phyloP scores from a whole-genome alignment of 2,329 filamentous ascomycete genomes.

The Scortechinia acanthostroma region DNA sequence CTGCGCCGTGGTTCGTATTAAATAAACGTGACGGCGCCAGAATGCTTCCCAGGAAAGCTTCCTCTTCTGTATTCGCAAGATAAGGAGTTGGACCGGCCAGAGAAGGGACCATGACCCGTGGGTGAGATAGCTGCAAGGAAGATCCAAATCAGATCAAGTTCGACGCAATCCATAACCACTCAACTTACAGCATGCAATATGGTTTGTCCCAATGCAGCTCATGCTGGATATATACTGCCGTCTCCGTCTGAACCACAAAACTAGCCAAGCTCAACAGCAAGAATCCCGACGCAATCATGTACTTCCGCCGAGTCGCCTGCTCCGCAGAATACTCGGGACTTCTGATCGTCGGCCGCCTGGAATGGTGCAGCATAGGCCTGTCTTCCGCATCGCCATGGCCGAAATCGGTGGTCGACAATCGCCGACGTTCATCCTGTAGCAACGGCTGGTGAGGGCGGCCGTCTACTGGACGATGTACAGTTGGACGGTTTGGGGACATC shows the following conservation, averaged over 20 bases:
- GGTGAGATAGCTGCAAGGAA: slow-evolving; percentile 54
- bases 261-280: slow-evolving; percentile 74
- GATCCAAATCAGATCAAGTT: no score
- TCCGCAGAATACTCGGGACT: slow-evolving; percentile 54
- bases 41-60: slow-evolving; percentile 76
- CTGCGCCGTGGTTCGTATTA: slow-evolving; percentile 48
- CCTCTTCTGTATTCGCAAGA: slow-evolving; percentile 74
- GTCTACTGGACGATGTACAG: not conserved
- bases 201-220: slow-evolving; percentile 91
- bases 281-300: slow-evolving; percentile 80
- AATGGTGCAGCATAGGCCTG: slow-evolving; percentile 1
- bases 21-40: slow-evolving; percentile 59
- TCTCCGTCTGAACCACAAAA: slow-evolving; percentile 92
- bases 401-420: not conserved
- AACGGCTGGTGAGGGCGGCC: not conserved
- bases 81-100: slow-evolving; percentile 76
- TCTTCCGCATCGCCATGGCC: not conserved
- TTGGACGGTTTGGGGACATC: not conserved
- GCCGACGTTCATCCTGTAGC: not conserved
- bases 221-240: slow-evolving; percentile 89
- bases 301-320: slow-evolving; percentile 69
- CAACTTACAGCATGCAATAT: slow-evolving; percentile 90
- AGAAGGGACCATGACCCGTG: slow-evolving; percentile 89
- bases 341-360: not conserved
- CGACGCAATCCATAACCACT: not conserved